A percentile compares a stretch with the other conserved stretches of the same genome.
Evolutionary conservation across 805 yeast genomes (phyloP).

Genomic region (Candida fluviatilis): DNA sequence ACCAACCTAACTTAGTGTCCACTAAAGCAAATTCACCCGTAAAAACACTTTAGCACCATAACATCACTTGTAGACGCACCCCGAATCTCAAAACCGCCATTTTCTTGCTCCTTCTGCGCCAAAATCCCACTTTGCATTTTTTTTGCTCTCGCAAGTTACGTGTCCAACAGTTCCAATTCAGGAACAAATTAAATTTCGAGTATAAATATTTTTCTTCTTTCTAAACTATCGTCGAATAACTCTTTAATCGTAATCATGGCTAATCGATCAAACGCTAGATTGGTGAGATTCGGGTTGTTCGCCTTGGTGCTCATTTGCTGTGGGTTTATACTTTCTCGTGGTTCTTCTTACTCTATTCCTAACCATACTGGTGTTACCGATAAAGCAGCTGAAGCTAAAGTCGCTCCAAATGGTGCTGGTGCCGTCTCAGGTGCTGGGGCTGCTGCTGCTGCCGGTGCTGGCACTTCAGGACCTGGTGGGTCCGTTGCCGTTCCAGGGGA

Average conservation of each 20-base stretch:
- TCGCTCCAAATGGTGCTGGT: conserved; percentile 5
- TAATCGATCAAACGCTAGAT: conserved; percentile 35
- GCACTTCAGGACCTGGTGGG: not conserved
- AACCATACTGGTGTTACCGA: not conserved
- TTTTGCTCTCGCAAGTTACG: not conserved
- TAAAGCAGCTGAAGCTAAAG: conserved; percentile 1
- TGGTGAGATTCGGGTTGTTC: conserved; percentile 33
- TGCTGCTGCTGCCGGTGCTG: conserved; percentile 1
- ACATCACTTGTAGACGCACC: too few relatives aligned
- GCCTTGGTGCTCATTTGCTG: conserved; percentile 33
- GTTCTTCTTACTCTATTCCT: conserved; percentile 17
- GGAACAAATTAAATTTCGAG: not conserved
- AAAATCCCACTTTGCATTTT: too few relatives aligned
- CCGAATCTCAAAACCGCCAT: too few relatives aligned
- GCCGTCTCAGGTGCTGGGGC: conserved; percentile 2
- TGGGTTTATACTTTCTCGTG: conserved; percentile 34
- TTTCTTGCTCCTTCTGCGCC: too few relatives aligned
- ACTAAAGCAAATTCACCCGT: too few relatives aligned
- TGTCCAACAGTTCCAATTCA: not conserved
- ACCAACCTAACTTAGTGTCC: too few relatives aligned
- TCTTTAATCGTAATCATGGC: conserved; percentile 10
- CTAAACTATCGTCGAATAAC: not conserved
- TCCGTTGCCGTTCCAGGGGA: conserved; percentile 31
- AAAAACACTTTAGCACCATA: too few relatives aligned
- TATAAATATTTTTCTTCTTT: not conserved